A percentile compares a stretch with the other conserved stretches of the same genome.
phyloP scores from a whole-genome alignment of 345 rosid species.

The Pistacia integerrima region DNA sequence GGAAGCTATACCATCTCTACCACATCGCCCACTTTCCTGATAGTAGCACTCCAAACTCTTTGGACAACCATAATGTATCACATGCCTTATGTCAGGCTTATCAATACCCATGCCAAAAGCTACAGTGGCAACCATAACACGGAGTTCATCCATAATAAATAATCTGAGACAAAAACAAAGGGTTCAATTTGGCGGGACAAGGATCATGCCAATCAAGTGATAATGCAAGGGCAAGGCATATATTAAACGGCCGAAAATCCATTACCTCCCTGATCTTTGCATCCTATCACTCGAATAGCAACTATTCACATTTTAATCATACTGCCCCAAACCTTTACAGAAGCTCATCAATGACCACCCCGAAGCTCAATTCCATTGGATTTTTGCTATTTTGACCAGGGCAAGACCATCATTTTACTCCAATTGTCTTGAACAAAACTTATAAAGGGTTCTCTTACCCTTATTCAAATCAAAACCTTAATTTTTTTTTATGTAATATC shows the following conservation, averaged over 20 bases:
- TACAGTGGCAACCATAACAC: constrained; percentile 53
- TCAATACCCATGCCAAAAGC: constrained; percentile 64
- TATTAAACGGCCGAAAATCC: not conserved
- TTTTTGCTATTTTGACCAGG: no score
- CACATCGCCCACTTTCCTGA: constrained; percentile 59
- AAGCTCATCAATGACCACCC: no score
- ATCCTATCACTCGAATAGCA: no score
- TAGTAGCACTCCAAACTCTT: constrained; percentile 51
- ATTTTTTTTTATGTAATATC: no score
- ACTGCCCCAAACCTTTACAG: no score
- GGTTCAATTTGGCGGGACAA: constrained; percentile 6
- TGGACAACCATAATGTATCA: constrained; percentile 55
- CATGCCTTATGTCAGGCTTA: constrained; percentile 52
- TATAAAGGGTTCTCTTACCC: no score
- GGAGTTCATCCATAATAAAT: constrained; percentile 49
- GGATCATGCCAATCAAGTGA: not conserved
- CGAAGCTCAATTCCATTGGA: no score
- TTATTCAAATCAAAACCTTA: no score
- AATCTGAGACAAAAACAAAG: constrained; percentile 26
- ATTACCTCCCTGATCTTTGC: no score
- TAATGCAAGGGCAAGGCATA: not conserved
- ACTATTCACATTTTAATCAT: no score
- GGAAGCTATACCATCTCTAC: constrained; percentile 56
- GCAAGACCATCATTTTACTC: no score
- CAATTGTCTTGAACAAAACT: no score